Evolutionary conservation across 2,329 filamentous ascomycete species (phyloP).

Genomic region (Colletotrichum zoysiae): DNA sequence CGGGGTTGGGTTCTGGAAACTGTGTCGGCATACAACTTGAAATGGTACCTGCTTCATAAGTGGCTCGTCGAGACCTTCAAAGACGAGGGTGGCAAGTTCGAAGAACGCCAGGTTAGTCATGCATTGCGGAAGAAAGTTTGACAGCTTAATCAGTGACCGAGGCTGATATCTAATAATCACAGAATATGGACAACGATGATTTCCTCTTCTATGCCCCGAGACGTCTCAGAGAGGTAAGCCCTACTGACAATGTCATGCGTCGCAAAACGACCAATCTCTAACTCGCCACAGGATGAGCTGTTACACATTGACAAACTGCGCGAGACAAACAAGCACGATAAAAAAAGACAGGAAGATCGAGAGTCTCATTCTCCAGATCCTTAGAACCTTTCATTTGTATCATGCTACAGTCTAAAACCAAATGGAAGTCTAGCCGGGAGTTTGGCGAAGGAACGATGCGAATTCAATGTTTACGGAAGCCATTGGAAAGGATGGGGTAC

Average conservation of each 20-base stretch:
- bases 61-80: background rate
- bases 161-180: background rate
- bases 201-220: background rate
- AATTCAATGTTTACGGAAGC: background rate
- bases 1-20: background rate
- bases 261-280: background rate
- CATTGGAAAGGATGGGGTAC: too few relatives aligned
- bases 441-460: background rate
- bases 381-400: background rate
- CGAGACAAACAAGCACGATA: background rate
- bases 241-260: background rate
- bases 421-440: background rate
- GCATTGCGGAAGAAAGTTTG: background rate
- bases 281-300: background rate
- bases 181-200: background rate
- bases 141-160: background rate
- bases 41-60: background rate
- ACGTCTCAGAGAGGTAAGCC: background rate
- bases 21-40: slow-evolving; percentile 6
- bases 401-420: background rate
- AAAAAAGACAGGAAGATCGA: background rate
- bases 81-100: background rate
- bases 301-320: background rate
- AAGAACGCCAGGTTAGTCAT: slow-evolving; percentile 1
- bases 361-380: background rate